These are phyloP conservation scores for Scutellaria galericulata DNA, from an alignment of 257 asterid species.

Conservation along the genomic window DNA sequence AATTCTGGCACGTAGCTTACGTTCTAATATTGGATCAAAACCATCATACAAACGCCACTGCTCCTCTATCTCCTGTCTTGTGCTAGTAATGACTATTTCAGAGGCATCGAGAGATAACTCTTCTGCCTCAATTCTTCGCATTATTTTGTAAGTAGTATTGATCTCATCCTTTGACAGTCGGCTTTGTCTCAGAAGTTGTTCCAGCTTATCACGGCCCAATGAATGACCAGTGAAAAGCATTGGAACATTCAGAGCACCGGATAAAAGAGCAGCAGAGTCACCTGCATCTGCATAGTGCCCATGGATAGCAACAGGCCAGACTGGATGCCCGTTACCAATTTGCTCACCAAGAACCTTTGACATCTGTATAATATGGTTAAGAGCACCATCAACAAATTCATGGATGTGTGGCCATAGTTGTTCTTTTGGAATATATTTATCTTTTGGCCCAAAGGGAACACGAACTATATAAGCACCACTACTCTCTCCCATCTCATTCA, in stretches of 20 bases:
- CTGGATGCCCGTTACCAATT: constrained; percentile 80
- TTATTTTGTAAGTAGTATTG: constrained; percentile 85
- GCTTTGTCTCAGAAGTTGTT: constrained; percentile 92
- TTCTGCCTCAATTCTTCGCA: constrained; percentile 97
- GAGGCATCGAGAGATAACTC: constrained; percentile 92
- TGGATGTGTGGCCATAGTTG: constrained; percentile 87
- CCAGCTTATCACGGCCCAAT: constrained; percentile 96
- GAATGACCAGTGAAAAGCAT: constrained; percentile 99
- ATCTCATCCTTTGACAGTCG: constrained; percentile 87
- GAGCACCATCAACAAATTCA: constrained; percentile 95
- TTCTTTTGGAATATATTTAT: constrained; percentile 83
- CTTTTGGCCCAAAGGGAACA: constrained; percentile 87
- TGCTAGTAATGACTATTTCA: constrained; percentile 91
- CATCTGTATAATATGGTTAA: constrained; percentile 63
- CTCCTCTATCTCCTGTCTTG: constrained; percentile 96
- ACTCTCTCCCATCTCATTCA: constrained; percentile 86
- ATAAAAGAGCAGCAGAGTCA: constrained; percentile 86
- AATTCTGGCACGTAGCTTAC: constrained; percentile 91
- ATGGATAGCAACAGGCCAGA: constrained; percentile 96
- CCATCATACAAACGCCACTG: constrained; percentile 99
- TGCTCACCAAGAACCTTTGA: constrained; percentile 97
- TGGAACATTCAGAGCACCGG: constrained; percentile 94
- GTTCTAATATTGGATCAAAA: constrained; percentile 91
- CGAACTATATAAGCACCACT: constrained; percentile 88
- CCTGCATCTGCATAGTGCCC: constrained; percentile 99